Base-by-base conservation (phyloP, 495 filamentous ascomycete species). In the Penicillium silybi region DNA sequence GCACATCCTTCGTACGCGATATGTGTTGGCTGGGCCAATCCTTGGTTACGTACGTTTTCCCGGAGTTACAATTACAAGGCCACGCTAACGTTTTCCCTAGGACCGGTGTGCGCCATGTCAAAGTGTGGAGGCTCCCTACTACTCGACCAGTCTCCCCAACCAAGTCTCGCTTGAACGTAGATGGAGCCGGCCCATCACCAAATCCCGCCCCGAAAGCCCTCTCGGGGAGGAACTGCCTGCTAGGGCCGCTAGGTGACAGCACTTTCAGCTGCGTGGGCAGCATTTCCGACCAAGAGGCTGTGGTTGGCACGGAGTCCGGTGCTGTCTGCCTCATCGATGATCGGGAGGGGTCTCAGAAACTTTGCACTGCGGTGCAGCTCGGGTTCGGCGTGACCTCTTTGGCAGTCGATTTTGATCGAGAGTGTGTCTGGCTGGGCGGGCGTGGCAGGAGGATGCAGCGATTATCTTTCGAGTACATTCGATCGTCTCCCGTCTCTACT, bases 81-180 rank as follows among this genome's bases (percentile, higher is more conserved):
- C 29, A 11, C 10, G 48, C 55, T 64, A 38, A 65, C 39, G 17
- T 27, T 32, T 39, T 42, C 27, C 38, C 41, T 91, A 85, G 25
- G 11, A 79, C 89, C 22, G 93, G 93, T 16, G 87, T 92, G 40
- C 83, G 93, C 44, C 91, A 97, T 74, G 83, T 96, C 59, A 98
- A 97, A 67, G 80, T 95, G 26, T 98, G 93, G 93, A 80, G 87
- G 56, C 80, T 90, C 16, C 88, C 92, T 26, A 85, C 89, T 9
- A 63, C 56, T 11, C 62, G 64, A 58, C 56, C 73, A 44, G 70
- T 61, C 10, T 78, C 78, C 13, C 77, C 76, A 0, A 62, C 72
- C 11, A 82, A 81, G 50, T 62, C 70, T 51, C 79, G 76, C 16
- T 50, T 66, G 50, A 74, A 68, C 53, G 44, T 60, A 19, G 79